Evolutionary conservation across 257 asterid genomes (phyloP).

Genomic region (Primulina eburnea): DNA sequence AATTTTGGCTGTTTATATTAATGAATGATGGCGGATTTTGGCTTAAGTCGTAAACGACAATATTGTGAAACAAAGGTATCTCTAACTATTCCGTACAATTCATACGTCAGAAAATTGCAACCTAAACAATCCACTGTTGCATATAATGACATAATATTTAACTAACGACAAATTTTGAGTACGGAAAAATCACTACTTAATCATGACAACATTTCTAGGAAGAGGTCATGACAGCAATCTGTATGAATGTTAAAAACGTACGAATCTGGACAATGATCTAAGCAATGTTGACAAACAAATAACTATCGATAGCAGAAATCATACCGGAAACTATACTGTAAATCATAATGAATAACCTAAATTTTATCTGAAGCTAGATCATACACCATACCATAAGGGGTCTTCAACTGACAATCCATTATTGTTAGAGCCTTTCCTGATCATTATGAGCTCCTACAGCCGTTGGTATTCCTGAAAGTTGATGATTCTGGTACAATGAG

Average conservation of each 20-base stretch:
- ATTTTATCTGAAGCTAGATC: neutral
- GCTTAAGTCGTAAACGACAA: neutral
- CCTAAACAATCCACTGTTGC: neutral
- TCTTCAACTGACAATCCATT: neutral
- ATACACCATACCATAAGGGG: neutral
- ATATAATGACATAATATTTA: neutral
- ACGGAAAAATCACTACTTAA: neutral
- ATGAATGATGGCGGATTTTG: neutral
- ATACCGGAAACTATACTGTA: neutral
- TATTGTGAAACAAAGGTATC: neutral
- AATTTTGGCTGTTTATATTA: neutral
- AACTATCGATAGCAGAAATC: neutral
- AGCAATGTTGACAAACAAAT: neutral
- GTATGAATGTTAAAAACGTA: too few relatives aligned
- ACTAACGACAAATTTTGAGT: neutral
- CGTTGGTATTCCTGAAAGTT: neutral
- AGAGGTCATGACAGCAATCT: neutral
- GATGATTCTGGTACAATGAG: neutral
- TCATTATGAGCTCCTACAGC: neutral
- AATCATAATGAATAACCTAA: neutral
- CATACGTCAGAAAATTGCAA: neutral
- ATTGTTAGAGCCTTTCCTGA: neutral
- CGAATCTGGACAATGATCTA: neutral
- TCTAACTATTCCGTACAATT: neutral
- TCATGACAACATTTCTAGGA: neutral